Conservation (phyloP, 768 basidiomycete genomes). For the Xanthoconium stramineum region DNA sequence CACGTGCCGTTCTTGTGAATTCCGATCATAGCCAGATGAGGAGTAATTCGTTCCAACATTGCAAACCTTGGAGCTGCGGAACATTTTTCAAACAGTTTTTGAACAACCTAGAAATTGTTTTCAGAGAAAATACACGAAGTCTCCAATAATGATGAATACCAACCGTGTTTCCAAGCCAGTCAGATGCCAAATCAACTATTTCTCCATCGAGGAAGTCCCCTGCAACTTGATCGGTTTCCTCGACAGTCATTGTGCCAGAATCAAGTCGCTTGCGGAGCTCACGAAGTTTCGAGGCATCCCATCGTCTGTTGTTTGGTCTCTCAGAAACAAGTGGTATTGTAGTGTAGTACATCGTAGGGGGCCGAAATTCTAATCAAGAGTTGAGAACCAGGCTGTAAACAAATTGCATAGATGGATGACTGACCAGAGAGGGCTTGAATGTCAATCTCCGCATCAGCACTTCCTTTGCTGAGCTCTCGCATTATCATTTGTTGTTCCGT, state of each 20-base stretch:
- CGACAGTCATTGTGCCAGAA: slow-evolving; percentile 75
- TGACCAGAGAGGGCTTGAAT: slow-evolving; percentile 82
- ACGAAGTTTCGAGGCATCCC: slow-evolving; percentile 91
- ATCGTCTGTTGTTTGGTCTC: slow-evolving; percentile 78
- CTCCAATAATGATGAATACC: slow-evolving; percentile 11
- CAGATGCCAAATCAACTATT: slow-evolving; percentile 91
- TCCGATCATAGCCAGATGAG: slow-evolving; percentile 95
- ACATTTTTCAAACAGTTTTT: slow-evolving; percentile 94
- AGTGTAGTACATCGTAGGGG: slow-evolving; percentile 94
- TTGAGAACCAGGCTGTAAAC: slow-evolving; percentile 1
- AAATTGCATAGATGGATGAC: slow-evolving; percentile 28
- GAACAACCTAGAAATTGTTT: slow-evolving; percentile 64
- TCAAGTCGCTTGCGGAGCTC: slow-evolving; percentile 94
- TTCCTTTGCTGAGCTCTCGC: slow-evolving; percentile 82
- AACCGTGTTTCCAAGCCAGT: slow-evolving; percentile 95
- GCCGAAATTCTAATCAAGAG: slow-evolving; percentile 68
- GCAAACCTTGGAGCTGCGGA: slow-evolving; percentile 72
- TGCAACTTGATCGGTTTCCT: slow-evolving; percentile 89
- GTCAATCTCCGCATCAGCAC: slow-evolving; percentile 76
- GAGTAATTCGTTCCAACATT: slow-evolving; percentile 92
- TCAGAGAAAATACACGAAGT: slow-evolving; percentile 1
- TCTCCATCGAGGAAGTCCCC: slow-evolving; percentile 91
- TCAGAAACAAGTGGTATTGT: slow-evolving; percentile 90
- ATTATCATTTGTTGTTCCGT: slow-evolving; percentile 98
- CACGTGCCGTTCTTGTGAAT: slow-evolving; percentile 99